These are phyloP conservation scores for Trypanosoma vivax DNA, from an alignment of 208 protist genomes.

Conservation along the genomic window DNA sequence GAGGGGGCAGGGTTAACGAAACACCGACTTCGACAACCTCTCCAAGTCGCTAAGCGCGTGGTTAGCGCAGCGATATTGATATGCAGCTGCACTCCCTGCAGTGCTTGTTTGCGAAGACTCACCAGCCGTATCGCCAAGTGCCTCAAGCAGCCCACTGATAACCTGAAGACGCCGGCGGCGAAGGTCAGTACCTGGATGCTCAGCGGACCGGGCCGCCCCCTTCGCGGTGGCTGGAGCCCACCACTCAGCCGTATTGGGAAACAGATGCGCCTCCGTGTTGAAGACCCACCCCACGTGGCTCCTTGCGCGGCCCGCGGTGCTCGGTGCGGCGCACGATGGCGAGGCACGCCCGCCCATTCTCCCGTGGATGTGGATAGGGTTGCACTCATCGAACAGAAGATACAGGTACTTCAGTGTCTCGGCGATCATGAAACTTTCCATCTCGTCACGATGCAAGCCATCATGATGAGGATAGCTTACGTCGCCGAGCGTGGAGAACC, in stretches of 20 bases:
- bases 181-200: neutral
- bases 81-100: neutral
- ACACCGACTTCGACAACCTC: conserved; percentile 17
- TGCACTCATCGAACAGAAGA: conserved; percentile 84
- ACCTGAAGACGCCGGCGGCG: conserved; percentile 3
- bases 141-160: conserved; percentile 3
- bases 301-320: neutral
- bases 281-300: conserved; percentile 35
- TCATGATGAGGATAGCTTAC: conserved; percentile 24
- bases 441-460: conserved; percentile 38
- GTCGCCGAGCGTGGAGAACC: conserved; percentile 35
- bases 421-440: conserved; percentile 92
- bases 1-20: conserved; percentile 18
- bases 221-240: conserved; percentile 8
- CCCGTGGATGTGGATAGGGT: conserved; percentile 20
- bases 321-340: neutral
- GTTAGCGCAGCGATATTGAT: conserved; percentile 22
- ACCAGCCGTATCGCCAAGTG: neutral
- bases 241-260: conserved; percentile 38
- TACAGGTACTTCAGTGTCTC: conserved; percentile 97
- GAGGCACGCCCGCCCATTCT: conserved; percentile 5
- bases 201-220: neutral
- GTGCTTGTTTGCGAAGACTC: neutral
- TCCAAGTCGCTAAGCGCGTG: conserved; percentile 17
- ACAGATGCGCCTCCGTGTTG: conserved; percentile 55